Base-by-base conservation (phyloP, 2,329 filamentous ascomycete genomes). In the Boeremia lycopersici region DNA sequence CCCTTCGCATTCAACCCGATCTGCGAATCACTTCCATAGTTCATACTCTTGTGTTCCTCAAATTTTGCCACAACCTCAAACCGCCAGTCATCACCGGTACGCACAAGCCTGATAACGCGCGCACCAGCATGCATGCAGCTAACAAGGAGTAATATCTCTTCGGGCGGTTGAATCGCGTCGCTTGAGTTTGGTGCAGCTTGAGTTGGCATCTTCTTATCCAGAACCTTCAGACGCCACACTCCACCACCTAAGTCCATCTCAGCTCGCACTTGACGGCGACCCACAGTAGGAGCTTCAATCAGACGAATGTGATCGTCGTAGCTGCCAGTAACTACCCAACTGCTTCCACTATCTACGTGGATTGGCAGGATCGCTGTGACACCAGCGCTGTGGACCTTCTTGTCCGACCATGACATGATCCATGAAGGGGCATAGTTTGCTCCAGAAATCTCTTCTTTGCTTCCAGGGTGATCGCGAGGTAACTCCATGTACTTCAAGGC, bases 101-200 rank as follows among this genome's bases (percentile, higher is more conserved):
- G 56, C 6, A 56, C 68, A 3, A 87, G 66, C 54, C 75, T 74
- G 2, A 88, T 70, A n/a, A 98, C 76, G 48, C 88, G 84, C 9
- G 86, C 82, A 0, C 95, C 95, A 2, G 89, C 91, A 77, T 97
- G 89, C 93, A 98, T 98, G 70, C 95, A 97, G 40, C 91, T 96
- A 13, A 88, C 93, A 35, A 97, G 78, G 25, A 65, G 61, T 11
- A 58, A 19, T 9, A 68, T 54, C 6, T 62, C 62, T 12, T 63
- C 56, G 9, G 65, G 59, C 1, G 59, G 52, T 17, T 61, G 56
- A 8, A 56, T 57, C 3, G 61, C 60, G 33, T 57, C 58, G 53
- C 58, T 61, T 30, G 63, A 59, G 15, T 59, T 54, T 12, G 56
- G 54, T 13, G 53, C 60, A 9, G 52, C 52, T 34, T 56, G 44